phyloP scores from a whole-genome alignment of 2,329 filamentous ascomycete species.

The Thelonectria blattea region DNA sequence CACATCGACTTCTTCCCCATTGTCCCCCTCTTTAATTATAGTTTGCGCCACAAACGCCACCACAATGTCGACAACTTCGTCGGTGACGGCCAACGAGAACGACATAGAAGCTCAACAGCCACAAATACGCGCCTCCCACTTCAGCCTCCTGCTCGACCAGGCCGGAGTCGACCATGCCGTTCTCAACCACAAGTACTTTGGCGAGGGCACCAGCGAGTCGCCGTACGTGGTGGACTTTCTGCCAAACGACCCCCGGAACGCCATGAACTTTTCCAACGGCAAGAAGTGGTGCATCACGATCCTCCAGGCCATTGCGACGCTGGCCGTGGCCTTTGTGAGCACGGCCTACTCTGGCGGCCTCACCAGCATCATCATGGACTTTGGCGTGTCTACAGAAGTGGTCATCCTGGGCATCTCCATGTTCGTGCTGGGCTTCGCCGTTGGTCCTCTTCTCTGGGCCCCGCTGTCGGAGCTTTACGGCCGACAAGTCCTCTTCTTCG shows the following conservation, averaged over 20 bases:
- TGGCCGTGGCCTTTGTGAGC: slow-evolving; percentile 6
- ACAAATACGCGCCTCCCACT: slow-evolving; percentile 50
- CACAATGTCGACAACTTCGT: slow-evolving; percentile 19
- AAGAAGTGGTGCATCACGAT: slow-evolving; percentile 12
- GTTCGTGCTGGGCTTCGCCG: slow-evolving; percentile 9
- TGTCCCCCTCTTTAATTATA: neutral
- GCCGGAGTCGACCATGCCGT: slow-evolving; percentile 63
- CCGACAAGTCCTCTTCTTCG: slow-evolving; percentile 8
- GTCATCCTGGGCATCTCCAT: slow-evolving; percentile 10
- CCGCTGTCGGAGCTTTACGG: slow-evolving; percentile 8
- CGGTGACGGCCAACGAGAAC: slow-evolving; percentile 32
- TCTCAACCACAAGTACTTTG: slow-evolving; percentile 61
- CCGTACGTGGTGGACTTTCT: slow-evolving; percentile 10
- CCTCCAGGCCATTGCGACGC: slow-evolving; percentile 9
- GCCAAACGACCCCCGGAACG: slow-evolving; percentile 14
- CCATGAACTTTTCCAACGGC: slow-evolving; percentile 4
- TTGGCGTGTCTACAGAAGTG: neutral
- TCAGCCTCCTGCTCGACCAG: slow-evolving; percentile 62
- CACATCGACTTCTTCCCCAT: neutral
- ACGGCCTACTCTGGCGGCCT: slow-evolving; percentile 6
- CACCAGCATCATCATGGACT: neutral
- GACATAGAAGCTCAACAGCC: slow-evolving; percentile 52
- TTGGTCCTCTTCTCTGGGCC: slow-evolving; percentile 8
- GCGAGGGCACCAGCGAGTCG: slow-evolving; percentile 68
- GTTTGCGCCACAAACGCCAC: slow-evolving; percentile 4